Base-by-base conservation (phyloP, 2,329 filamentous ascomycete genomes). In the Hymenoscyphus linearis region DNA sequence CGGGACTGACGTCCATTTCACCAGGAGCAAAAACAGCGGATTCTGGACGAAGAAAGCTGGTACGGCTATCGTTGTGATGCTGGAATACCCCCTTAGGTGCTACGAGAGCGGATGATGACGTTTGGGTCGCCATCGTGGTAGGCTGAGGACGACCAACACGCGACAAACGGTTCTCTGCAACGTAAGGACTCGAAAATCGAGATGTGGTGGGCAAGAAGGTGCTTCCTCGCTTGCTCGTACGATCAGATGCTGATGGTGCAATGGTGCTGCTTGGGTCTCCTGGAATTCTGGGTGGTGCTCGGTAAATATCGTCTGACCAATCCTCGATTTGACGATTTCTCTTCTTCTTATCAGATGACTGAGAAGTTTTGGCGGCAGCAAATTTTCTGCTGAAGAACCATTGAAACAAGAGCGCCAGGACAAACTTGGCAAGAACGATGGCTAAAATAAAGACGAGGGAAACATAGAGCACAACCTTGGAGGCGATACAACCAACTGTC, bases 241-340 rank as follows among this genome's bases (percentile, higher is more conserved):
- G 84, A 65, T 93, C 91, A 14, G 82, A 80, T 47, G 5, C 18
- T n/a, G 37, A n/a, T 12, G 80, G 81, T 18, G 76, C 76, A 62
- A 85, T 82, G 56, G 84, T 87, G 70, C 85, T 88, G 62, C 85
- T 83, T 50, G 88, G 78, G 69, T 96, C 85, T 18, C 86, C 95
- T 3, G 88, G 84, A 65, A 97, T 81, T 67, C 92, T 89, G 59
- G 89, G 87, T 26, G 92, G 91, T 3, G 93, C 90, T 52, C 92
- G 89, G 75, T 99, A 98, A 69, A 99, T 99, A 72, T 99, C 95
- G 66, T 98, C 91, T 14, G 88, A 89, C 95, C 95, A 99, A 70
- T 97, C 93, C 75, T 99, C 95, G 66, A 99, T 99, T 77, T 98
- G 92, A 68, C 89, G 86, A 68, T 93, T 89, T 62, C 95, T 87